These are phyloP conservation scores for Emmonsia crescens DNA, from an alignment of 2,329 filamentous ascomycete species.

Conservation along the genomic window DNA sequence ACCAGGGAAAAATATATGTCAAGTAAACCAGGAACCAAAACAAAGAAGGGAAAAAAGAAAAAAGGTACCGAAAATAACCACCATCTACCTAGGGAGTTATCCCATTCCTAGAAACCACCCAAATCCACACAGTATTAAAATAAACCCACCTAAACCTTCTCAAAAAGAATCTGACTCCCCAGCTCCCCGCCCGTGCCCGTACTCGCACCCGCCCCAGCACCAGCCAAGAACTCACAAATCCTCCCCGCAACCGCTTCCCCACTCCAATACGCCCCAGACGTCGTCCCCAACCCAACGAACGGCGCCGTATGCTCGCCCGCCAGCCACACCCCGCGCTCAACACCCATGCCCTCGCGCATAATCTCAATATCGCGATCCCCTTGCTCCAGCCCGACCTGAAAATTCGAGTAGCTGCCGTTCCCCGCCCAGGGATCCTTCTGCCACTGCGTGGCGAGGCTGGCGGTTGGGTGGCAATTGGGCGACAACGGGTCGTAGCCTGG, in stretches of 20 bases:
- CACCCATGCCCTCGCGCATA: conserved; percentile 40
- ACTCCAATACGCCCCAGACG: conserved; percentile 85
- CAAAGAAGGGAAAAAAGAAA: not conserved
- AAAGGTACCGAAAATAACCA: not conserved
- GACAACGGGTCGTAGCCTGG: conserved; percentile 51
- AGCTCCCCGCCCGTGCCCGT: too few species aligned
- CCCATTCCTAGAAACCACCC: not conserved
- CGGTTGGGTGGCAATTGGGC: conserved; percentile 50
- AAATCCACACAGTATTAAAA: not conserved
- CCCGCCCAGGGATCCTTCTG: conserved; percentile 67
- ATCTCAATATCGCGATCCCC: conserved; percentile 62
- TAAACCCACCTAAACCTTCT: not conserved
- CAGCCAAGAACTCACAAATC: conserved; percentile 16
- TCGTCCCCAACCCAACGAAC: conserved; percentile 79
- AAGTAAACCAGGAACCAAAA: not conserved
- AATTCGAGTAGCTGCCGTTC: conserved; percentile 74
- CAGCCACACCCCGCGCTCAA: conserved; percentile 62
- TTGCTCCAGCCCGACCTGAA: conserved; percentile 60
- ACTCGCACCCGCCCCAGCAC: not conserved
- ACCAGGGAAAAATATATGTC: not conserved
- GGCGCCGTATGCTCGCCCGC: conserved; percentile 86
- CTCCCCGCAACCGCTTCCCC: conserved; percentile 65
- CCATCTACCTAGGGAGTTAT: too few species aligned
- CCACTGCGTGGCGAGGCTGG: conserved; percentile 64
- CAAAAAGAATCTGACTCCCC: not conserved